phyloP scores from a whole-genome alignment of 257 asterid genomes.

The Solanum virginianum region DNA sequence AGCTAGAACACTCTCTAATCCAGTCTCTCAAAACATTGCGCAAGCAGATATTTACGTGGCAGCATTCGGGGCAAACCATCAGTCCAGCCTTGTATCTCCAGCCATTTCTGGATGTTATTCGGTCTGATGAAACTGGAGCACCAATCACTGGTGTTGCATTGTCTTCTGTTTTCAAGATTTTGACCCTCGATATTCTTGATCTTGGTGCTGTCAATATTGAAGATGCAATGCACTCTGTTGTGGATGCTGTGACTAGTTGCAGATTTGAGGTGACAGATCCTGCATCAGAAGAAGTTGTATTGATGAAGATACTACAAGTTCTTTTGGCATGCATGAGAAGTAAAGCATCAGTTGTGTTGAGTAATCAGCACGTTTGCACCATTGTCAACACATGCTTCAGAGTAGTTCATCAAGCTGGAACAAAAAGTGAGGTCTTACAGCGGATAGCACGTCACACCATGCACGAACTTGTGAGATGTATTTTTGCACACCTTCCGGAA shows the following conservation, averaged over 20 bases:
- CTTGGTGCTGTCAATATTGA: slow-evolving; percentile 55
- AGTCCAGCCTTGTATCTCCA: slow-evolving; percentile 79
- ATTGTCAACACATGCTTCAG: slow-evolving; percentile 82
- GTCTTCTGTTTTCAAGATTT: slow-evolving; percentile 82
- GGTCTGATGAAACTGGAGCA: slow-evolving; percentile 97
- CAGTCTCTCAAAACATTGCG: slow-evolving; percentile 77
- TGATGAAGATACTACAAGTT: slow-evolving; percentile 92
- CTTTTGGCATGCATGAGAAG: slow-evolving; percentile 93
- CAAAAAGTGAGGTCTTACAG: slow-evolving; percentile 84
- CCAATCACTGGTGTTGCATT: slow-evolving; percentile 86
- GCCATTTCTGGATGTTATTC: slow-evolving; percentile 89
- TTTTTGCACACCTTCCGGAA: slow-evolving; percentile 81
- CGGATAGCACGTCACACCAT: slow-evolving; percentile 89
- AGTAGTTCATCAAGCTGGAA: slow-evolving; percentile 89
- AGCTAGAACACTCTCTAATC: slow-evolving; percentile 86
- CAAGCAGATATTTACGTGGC: slow-evolving; percentile 75
- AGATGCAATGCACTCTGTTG: slow-evolving; percentile 81
- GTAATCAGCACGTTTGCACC: slow-evolving; percentile 92
- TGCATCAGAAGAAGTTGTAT: slow-evolving; percentile 89
- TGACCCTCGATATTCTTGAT: slow-evolving; percentile 79
- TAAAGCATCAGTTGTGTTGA: slow-evolving; percentile 72
- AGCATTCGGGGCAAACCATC: slow-evolving; percentile 67
- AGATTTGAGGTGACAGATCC: slow-evolving; percentile 96
- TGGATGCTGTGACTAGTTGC: slow-evolving; percentile 97
- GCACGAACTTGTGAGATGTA: slow-evolving; percentile 91